Evolutionary conservation across 805 yeast species (phyloP), one percentile per base, ranked within the genome.

Genomic region (Zygosaccharomyces bisporus): DNA sequence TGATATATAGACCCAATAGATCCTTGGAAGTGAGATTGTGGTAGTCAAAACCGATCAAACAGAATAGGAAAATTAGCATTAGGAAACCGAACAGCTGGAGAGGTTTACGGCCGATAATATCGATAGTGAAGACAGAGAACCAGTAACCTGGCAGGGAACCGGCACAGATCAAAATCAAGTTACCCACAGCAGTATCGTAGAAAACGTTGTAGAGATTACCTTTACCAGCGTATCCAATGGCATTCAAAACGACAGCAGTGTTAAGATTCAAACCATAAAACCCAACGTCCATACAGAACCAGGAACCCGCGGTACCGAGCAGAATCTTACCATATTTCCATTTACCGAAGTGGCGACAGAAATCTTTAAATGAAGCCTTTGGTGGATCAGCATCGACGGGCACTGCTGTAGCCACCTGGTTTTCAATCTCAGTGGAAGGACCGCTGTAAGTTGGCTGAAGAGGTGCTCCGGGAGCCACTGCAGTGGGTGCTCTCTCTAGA

Each of bases 111-210:
- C 96, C 96, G 55, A 88, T 57, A 30, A 70, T 74, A 69, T 88
- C 96, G 49, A 88, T 64, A 37, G 91, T 81, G 41, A 88, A 88
- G 56, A 83, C 87, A 24, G 91, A 65, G 49, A 75, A 71, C 96
- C 96, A 88, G 71, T 88, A 88, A 63, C 96, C 96, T 58, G 96
- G 96, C 68, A 88, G 79, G 36, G 93, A 77, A 75, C 97, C 96
- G 45, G 97, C 97, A 77, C 95, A 86, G 52, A 88, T 80, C 66
- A 88, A 76, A 70, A 88, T 88, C 74, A 88, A 76, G 71, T 88
- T 88, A 80, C 96, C 96, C 46, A 89, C 95, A 64, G 91, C 86
- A 49, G 83, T 67, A 67, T 88, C 79, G 73, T 81, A 82, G 52
- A 89, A 71, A 36, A 79, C 74, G 45, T 72, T 63, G 74, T 88